These are phyloP conservation scores for Penicillium sp. DNA, from an alignment of 2,329 filamentous ascomycete genomes.

Conservation along the genomic window DNA sequence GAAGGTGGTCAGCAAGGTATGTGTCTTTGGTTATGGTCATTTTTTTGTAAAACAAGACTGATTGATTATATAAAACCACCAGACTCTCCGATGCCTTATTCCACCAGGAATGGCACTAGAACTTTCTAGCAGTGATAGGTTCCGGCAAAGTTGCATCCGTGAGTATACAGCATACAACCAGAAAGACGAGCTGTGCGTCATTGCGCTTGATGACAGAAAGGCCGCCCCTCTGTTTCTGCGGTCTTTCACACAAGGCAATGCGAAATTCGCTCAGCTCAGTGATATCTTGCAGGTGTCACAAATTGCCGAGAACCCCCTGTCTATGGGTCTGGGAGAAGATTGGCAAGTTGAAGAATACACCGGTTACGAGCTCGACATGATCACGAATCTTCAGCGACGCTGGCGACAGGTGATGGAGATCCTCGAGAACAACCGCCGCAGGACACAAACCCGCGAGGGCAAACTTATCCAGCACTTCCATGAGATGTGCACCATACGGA, in stretches of 20 bases:
- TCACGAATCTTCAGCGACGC: constrained; percentile 11
- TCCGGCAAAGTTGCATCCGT: constrained; percentile 7
- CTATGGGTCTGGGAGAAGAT: background rate
- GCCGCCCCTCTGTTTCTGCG: constrained; percentile 2
- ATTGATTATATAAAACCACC: background rate
- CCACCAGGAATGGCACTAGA: background rate
- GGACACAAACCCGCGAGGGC: background rate
- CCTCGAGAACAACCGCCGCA: background rate
- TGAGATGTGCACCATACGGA: background rate
- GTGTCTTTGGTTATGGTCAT: background rate
- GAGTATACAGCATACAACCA: constrained; percentile 10
- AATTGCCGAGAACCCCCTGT: background rate
- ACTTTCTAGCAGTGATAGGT: background rate
- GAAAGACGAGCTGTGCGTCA: constrained; percentile 12
- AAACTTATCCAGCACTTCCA: background rate
- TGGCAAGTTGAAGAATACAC: constrained; percentile 5
- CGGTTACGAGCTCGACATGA: background rate
- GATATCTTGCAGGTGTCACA: background rate
- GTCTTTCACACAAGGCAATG: background rate
- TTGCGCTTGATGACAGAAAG: constrained; percentile 12
- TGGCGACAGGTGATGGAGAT: constrained; percentile 11
- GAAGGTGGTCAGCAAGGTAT: constrained; percentile 4
- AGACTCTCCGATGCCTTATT: background rate
- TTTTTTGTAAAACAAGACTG: background rate
- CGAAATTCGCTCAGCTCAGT: background rate